Evolutionary conservation across 345 rosid species (phyloP).

Genomic region (Eutrema heterophyllum): DNA sequence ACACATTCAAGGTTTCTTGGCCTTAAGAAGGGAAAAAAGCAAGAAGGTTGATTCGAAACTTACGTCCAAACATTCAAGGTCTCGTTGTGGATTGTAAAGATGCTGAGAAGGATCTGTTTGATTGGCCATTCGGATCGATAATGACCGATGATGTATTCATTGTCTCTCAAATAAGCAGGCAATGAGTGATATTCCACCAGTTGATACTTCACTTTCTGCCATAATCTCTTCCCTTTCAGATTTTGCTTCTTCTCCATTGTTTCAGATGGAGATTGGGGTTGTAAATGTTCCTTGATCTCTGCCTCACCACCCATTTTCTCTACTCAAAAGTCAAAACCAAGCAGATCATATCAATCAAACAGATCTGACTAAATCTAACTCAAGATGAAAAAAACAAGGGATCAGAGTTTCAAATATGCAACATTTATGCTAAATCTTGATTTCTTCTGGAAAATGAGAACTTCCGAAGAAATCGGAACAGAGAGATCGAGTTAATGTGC

Average conservation of each 20-base stretch:
- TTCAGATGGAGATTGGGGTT: constrained; percentile 33
- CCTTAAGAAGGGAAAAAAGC: not conserved
- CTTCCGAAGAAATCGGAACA: not conserved
- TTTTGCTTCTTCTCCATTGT: constrained; percentile 40
- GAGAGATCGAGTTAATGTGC: not conserved
- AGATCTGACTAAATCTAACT: not conserved
- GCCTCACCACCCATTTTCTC: constrained; percentile 35
- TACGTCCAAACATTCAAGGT: constrained; percentile 98
- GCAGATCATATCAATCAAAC: constrained; percentile 1
- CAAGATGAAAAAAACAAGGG: too few species aligned
- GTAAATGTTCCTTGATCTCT: constrained; percentile 17
- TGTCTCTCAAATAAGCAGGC: constrained; percentile 82
- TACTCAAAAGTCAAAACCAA: not conserved
- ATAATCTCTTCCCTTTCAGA: constrained; percentile 73
- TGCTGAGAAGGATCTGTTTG: constrained; percentile 78
- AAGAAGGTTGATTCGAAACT: constrained; percentile 22
- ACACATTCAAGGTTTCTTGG: not conserved
- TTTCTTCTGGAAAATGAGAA: not conserved
- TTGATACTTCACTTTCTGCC: constrained; percentile 90
- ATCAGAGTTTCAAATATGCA: not conserved
- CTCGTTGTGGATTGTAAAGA: constrained; percentile 84
- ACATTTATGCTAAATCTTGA: not conserved
- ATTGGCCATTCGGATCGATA: constrained; percentile 93
- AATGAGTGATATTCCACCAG: constrained; percentile 83
- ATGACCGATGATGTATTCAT: constrained; percentile 80